Base-by-base conservation (phyloP, 176 grass and related monocot species). In the Carex cristatella region DNA sequence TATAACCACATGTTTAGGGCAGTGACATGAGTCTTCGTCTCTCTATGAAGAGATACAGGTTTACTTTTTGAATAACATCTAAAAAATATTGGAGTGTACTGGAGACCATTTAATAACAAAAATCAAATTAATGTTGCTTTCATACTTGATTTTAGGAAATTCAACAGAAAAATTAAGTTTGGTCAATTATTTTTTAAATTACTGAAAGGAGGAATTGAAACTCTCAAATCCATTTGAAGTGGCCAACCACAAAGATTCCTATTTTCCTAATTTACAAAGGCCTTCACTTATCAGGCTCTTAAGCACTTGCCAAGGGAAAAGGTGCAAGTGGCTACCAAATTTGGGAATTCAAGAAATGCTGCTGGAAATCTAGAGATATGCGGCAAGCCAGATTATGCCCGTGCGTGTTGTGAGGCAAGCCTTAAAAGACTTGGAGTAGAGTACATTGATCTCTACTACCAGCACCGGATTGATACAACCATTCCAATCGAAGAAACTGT, bases 361-460 rank as follows among this genome's bases (percentile, higher is more conserved):
- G 59, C 3, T 23, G 5, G 15, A 61, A 61, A 61, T 61, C 1
- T 61, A 2, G 18, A 2, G 59, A 23, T 90, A 28, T 63, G 37
- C 1, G 91, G 91, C 0, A 87, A 86, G 9, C 92, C 92, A 2
- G 87, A 81, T 4, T 94, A 89, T 27, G 85, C 81, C 0, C 89
- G 92, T 0, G 80, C 48, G 0, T 87, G 71, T 14, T 94, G 92
- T 14, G 89, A 40, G 5, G 74, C 5, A 10, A 89, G 89, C 31
- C 72, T 91, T 15, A 7, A 23, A 15, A 61, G 92, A 4, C 89
- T 94, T 0, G 92, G 74, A 19, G 59, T 86, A 1, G 89, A 89
- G 53, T 86, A 84, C 85, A 84, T 94, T 12, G 89, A 94, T 75
- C 87, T 94, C 7, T 94, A 94, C 83, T 94, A 89, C 33, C 92